These are phyloP conservation scores for Diaporthe longicolla DNA, from an alignment of 2,329 filamentous ascomycete genomes.

Conservation along the genomic window DNA sequence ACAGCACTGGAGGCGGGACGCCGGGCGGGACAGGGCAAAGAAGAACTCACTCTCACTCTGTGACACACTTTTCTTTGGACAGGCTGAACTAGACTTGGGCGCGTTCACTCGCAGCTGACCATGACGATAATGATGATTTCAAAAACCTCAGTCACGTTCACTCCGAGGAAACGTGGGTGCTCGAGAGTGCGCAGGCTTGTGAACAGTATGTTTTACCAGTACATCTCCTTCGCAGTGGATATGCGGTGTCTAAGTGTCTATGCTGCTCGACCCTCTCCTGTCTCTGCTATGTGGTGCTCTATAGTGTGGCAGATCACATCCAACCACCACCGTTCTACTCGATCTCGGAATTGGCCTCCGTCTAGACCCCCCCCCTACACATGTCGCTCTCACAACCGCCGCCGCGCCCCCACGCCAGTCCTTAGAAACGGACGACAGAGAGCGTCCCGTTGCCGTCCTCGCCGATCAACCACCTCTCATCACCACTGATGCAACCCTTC, in stretches of 20 bases:
- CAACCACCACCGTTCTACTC: neutral
- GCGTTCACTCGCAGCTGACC: slow-evolving; percentile 22
- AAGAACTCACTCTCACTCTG: slow-evolving; percentile 9
- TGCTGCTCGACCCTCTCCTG: neutral
- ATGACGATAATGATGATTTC: neutral
- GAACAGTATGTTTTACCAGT: neutral
- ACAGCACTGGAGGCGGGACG: neutral
- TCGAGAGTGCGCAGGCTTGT: neutral
- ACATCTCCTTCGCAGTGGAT: neutral
- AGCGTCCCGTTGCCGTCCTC: slow-evolving; percentile 66
- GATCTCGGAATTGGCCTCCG: neutral
- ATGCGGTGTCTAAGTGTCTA: neutral
- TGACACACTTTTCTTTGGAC: slow-evolving; percentile 22
- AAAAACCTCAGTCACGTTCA: neutral
- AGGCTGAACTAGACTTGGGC: slow-evolving; percentile 5
- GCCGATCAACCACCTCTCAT: slow-evolving; percentile 74
- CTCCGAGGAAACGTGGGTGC: neutral
- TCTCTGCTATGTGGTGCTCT: neutral
- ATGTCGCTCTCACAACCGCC: neutral
- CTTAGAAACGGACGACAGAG: slow-evolving; percentile 67
- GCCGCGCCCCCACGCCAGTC: neutral
- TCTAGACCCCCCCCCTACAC: neutral
- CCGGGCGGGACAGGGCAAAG: neutral
- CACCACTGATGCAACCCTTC: slow-evolving; percentile 69
- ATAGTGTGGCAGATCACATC: neutral